Percentiles rank a stretch among this genome's conserved stretches.
Conservation (phyloP, 2,329 filamentous ascomycete genomes). For the Nemania sp. region DNA sequence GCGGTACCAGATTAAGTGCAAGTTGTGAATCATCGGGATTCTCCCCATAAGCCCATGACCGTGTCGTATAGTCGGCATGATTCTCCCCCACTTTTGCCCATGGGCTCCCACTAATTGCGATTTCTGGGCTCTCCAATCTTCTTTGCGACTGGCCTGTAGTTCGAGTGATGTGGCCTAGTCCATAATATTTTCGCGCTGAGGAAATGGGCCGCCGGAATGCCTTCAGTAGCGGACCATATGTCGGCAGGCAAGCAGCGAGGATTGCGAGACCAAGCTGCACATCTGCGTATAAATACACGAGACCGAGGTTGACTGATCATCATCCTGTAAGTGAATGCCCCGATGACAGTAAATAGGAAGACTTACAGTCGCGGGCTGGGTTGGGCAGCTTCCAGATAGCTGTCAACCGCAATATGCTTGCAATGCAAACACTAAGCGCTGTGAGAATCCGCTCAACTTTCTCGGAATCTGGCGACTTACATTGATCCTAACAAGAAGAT, state of each 20-base stretch:
- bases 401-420: not conserved
- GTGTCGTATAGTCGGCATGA: too few relatives aligned
- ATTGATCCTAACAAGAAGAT: constrained; percentile 1
- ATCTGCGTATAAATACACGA: not conserved
- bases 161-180: too few relatives aligned
- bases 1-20: too few relatives aligned
- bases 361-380: not conserved
- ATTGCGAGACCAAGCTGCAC: not conserved
- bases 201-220: too few relatives aligned
- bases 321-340: not conserved
- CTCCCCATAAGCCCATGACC: too few relatives aligned
- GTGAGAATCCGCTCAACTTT: not conserved
- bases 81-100: too few relatives aligned
- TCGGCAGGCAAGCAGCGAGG: not conserved
- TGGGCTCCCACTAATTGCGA: too few relatives aligned
- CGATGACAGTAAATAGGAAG: not conserved
- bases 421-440: not conserved
- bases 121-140: too few relatives aligned
- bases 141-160: too few relatives aligned
- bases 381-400: not conserved
- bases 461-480: not conserved
- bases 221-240: not conserved
- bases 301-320: not conserved
- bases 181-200: too few relatives aligned
- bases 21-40: too few relatives aligned